phyloP scores from a whole-genome alignment of 805 yeast genomes.

The Lipomyces spencermartinsiae region DNA sequence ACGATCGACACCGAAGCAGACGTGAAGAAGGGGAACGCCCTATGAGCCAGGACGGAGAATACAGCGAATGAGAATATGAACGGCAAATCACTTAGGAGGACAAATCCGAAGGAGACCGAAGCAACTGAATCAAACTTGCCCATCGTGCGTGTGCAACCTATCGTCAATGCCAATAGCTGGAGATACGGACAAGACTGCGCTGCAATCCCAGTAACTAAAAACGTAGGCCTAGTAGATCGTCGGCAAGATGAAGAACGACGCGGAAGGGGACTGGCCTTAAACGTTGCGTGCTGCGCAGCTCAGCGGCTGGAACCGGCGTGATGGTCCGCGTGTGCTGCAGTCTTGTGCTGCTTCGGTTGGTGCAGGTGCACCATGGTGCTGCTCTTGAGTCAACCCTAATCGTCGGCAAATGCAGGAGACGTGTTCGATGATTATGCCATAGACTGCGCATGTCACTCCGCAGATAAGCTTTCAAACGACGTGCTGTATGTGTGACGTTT shows the following conservation, averaged over 20 bases:
- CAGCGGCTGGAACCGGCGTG: neutral
- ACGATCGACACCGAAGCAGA: slow-evolving; percentile 32
- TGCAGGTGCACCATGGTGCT: neutral
- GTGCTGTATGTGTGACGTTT: neutral
- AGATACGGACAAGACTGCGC: neutral
- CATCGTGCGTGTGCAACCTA: neutral
- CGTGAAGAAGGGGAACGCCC: slow-evolving; percentile 34
- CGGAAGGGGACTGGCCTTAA: neutral
- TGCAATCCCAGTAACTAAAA: neutral
- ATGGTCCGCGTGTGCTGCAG: neutral
- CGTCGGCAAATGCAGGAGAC: neutral
- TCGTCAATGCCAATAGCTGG: neutral
- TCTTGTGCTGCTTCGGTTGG: neutral
- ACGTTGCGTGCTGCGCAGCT: neutral
- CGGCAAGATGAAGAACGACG: neutral
- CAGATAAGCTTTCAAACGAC: neutral
- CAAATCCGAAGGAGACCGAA: slow-evolving; percentile 29
- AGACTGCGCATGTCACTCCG: neutral
- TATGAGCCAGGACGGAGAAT: slow-evolving; percentile 34
- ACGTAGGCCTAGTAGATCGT: neutral
- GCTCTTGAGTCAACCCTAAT: neutral
- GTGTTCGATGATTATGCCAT: neutral
- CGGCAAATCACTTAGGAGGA: slow-evolving; percentile 29
- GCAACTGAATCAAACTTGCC: slow-evolving; percentile 4
- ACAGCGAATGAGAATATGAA: slow-evolving; percentile 31